Conservation (phyloP, 2,329 filamentous ascomycete species). For the Colletotrichum godetiae region DNA sequence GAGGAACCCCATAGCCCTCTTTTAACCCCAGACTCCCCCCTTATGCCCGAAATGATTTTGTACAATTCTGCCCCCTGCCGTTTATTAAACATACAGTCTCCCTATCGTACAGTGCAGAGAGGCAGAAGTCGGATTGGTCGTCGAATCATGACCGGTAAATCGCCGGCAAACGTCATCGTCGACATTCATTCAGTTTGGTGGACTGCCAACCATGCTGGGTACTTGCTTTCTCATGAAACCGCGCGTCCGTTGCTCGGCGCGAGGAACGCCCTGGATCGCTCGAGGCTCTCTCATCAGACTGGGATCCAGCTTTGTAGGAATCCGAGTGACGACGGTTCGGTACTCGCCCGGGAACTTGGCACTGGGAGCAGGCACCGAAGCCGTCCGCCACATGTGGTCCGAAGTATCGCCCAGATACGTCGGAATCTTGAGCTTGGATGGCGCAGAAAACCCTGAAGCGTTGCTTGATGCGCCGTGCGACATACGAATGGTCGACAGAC, state of each 20-base stretch:
- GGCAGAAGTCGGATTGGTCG: conserved; percentile 26
- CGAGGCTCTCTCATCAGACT: conserved; percentile 92
- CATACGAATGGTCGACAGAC: conserved; percentile 69
- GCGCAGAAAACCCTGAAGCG: conserved; percentile 49
- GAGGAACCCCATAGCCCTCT: conserved; percentile 28
- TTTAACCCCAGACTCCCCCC: conserved; percentile 32
- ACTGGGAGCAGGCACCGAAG: conserved; percentile 69
- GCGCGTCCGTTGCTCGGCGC: conserved; percentile 63
- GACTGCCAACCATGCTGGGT: conserved; percentile 57
- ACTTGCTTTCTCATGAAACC: conserved; percentile 69
- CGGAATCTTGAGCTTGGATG: conserved; percentile 55
- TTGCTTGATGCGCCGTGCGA: conserved; percentile 63
- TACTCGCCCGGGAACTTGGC: conserved; percentile 74
- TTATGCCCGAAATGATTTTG: conserved; percentile 27
- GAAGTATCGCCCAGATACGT: conserved; percentile 77
- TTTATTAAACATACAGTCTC: conserved; percentile 35
- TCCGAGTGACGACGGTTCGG: conserved; percentile 68
- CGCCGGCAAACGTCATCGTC: conserved; percentile 14
- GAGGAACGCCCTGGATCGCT: conserved; percentile 87
- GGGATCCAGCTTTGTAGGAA: conserved; percentile 86
- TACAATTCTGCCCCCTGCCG: conserved; percentile 33
- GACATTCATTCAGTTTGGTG: conserved; percentile 41
- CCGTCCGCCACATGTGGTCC: conserved; percentile 84
- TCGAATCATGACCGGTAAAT: conserved; percentile 27
- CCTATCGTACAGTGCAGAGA: conserved; percentile 30